Base-by-base conservation (phyloP, 1,284 basidiomycete genomes). In the Somion occarium region DNA sequence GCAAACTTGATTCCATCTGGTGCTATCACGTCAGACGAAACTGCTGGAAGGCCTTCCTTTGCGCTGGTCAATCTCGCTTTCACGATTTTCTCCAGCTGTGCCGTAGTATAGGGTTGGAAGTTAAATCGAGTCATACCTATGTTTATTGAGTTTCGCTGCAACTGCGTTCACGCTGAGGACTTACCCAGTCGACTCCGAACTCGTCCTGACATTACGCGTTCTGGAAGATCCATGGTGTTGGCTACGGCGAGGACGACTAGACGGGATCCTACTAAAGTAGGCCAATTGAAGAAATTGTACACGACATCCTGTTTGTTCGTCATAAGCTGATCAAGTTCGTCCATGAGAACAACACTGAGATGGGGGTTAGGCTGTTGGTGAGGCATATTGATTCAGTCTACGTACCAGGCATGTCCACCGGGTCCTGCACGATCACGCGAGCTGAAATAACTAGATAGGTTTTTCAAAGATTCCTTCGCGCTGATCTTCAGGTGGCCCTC, bases 271-370 rank as follows among this genome's bases (percentile, higher is more conserved):
- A 82, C 79, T 52, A 96, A 76, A 9, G 93, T 95, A 1, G 96
- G 97, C 96, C 97, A 99, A 67, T 98, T 98, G 79, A 99, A 99
- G 70, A 99, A 96, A 67, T 98, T 98, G 72, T 99, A 99, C 38
- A 99, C 91, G 2, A 99, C 96, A 59, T 98, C 95, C 69, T 99
- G 96, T 64, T 97, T 96, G 20, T 88, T 76, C 0, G 96, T 98
- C 56, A 99, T 84, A 27, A 99, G 79, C 67, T 98, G 96, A 69
- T 99, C 96, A 1, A 99, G 79, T 69, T 99, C 96, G 65, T 99
- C 96, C 91, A 99, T 98, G 22, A 99, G 74, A 2, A 99, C 93
- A 3, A 99, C 89, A 53, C 93, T 98, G 60, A 1, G 13, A 15
- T 9, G 43, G 34, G 44, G 24, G 19, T 22, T 22, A 41, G 20